Evolutionary conservation across 805 yeast genomes (phyloP), one percentile per base, ranked within the genome.

Genomic region (Candida maris): DNA sequence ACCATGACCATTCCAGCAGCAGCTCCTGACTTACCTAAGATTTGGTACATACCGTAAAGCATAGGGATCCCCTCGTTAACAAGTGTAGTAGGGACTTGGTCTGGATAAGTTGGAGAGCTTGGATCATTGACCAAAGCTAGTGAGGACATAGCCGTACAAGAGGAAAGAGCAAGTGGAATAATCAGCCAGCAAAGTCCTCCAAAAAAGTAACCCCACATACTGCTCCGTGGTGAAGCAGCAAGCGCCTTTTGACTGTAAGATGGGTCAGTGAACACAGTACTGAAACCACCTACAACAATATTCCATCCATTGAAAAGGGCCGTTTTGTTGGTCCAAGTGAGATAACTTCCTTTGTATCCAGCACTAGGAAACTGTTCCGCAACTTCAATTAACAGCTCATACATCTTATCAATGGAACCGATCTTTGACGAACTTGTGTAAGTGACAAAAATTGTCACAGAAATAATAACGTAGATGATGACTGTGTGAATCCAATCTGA

Each of bases 401-500:
- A 57, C 57, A 63, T 51, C 31, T 39, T 52, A 32, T 54, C 64
- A 8, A 61, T 57, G 7, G 65, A 59, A 2, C 67, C 68, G 17
- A 61, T 55, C 32, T 45, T 37, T 19, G 44, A 34, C 13, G 63
- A 54, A 10, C 57, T 44, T 12, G 57, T 46, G 41, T 54, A 62
- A 8, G 57, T 47, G 15, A 47, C 52, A 38, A 49, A 58, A 24
- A 49, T 29, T 17, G 55, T 37, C 10, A 47, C 49, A 10, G 51
- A 39, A 10, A 70, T 51, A 15, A 70, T 58, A 17, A 63, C 45
- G 41, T 64, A 68, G 30, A 71, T 64, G 35, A 71, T 64, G 20
- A 68, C 70, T 0, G 75, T 68, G 49, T 71, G 77, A 32, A 68
- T 62, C 68, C 71, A 72, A 45, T 73, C 78, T 4, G 77, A 67